phyloP scores from a whole-genome alignment of 2,329 filamentous ascomycete species.

The Aureobasidium leucospermi region DNA sequence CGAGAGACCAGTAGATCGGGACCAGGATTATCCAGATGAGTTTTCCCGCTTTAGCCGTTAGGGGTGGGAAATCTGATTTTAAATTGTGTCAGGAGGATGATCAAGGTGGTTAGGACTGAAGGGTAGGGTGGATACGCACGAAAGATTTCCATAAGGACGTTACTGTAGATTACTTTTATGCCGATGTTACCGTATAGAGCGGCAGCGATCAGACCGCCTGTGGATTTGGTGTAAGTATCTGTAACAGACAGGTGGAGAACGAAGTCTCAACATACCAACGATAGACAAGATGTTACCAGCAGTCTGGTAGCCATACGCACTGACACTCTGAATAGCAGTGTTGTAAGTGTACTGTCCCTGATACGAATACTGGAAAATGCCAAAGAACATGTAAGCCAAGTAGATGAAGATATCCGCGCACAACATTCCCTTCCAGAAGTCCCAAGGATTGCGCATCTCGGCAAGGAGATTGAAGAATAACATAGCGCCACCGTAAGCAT shows the following conservation, averaged over 20 bases:
- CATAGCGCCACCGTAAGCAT: conserved; percentile 51
- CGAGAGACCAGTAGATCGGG: conserved; percentile 51
- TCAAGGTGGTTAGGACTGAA: not conserved
- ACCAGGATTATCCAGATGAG: conserved; percentile 44
- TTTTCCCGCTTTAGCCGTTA: conserved; percentile 45
- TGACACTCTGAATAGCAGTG: conserved; percentile 35
- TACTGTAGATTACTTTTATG: conserved; percentile 46
- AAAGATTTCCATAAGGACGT: conserved; percentile 47
- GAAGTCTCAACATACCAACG: conserved; percentile 19
- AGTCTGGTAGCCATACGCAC: conserved; percentile 32
- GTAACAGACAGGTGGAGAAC: no score
- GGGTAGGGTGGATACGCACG: conserved; percentile 12
- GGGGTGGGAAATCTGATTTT: conserved; percentile 34
- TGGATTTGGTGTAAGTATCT: not conserved
- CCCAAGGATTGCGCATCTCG: conserved; percentile 42
- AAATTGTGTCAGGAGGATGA: not conserved
- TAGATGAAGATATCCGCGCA: conserved; percentile 44
- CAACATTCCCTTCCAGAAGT: conserved; percentile 43
- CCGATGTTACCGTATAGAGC: conserved; percentile 39
- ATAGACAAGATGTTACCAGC: conserved; percentile 35
- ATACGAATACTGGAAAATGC: conserved; percentile 40
- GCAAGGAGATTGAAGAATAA: conserved; percentile 54
- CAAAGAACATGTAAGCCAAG: conserved; percentile 41
- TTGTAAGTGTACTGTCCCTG: conserved; percentile 43
- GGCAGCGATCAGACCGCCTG: conserved; percentile 30